These are phyloP conservation scores for Zymoseptoria brevis DNA, from an alignment of 2,329 filamentous ascomycete species.

Conservation along the genomic window DNA sequence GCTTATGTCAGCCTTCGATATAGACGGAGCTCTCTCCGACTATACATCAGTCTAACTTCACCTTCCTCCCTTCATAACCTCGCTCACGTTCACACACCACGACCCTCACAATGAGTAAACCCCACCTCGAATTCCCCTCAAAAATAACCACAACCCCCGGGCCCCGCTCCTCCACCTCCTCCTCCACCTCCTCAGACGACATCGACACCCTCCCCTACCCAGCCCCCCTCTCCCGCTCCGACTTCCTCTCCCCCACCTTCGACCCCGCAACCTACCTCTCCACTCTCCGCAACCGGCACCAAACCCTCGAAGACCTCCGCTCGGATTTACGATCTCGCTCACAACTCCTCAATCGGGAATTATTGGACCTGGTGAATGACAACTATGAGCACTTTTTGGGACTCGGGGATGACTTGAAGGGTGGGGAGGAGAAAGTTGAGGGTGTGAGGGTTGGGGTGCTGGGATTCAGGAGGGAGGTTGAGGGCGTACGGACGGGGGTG, in stretches of 20 bases:
- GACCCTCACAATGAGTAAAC: slow-evolving; percentile 38
- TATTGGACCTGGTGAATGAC: slow-evolving; percentile 88
- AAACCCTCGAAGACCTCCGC: slow-evolving; percentile 90
- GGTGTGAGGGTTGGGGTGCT: slow-evolving; percentile 80
- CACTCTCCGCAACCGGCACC: slow-evolving; percentile 75
- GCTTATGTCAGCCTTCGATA: background rate
- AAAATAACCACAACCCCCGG: slow-evolving; percentile 28
- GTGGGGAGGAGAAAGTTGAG: slow-evolving; percentile 85
- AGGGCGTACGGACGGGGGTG: slow-evolving; percentile 62
- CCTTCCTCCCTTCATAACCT: background rate
- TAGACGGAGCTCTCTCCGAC: background rate
- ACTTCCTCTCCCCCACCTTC: slow-evolving; percentile 74
- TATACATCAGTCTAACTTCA: background rate
- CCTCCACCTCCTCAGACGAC: slow-evolving; percentile 52
- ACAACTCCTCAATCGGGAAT: slow-evolving; percentile 70
- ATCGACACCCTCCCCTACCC: slow-evolving; percentile 73
- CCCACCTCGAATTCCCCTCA: slow-evolving; percentile 29
- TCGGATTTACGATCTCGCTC: slow-evolving; percentile 75
- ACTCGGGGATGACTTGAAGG: slow-evolving; percentile 70
- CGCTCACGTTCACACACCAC: background rate
- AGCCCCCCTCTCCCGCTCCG: slow-evolving; percentile 67
- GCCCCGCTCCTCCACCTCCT: slow-evolving; percentile 40
- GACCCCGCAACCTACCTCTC: slow-evolving; percentile 76
- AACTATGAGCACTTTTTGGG: slow-evolving; percentile 90
- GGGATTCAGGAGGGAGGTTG: slow-evolving; percentile 75